phyloP scores from a whole-genome alignment of 192 early-diverging fungal genomes.

The Polychytrium aggregatum region DNA sequence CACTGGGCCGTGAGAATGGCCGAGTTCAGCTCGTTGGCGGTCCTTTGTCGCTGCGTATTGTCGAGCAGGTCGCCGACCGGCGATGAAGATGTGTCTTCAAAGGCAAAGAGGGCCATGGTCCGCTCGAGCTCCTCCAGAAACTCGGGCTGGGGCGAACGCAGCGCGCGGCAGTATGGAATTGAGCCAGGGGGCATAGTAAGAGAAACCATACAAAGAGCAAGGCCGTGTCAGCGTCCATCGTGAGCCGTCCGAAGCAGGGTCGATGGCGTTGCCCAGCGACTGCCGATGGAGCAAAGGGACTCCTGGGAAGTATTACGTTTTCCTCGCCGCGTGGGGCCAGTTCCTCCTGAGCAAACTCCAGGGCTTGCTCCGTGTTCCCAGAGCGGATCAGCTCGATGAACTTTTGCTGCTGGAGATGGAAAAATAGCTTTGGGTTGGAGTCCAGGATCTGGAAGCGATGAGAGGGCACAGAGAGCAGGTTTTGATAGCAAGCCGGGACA shows the following conservation, averaged over 20 bases:
- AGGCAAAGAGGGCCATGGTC: conserved; percentile 95
- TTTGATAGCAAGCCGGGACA: background rate
- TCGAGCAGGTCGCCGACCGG: conserved; percentile 83
- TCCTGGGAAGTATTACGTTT: conserved; percentile 41
- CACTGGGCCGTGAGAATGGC: conserved; percentile 83
- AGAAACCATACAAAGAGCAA: too few species aligned
- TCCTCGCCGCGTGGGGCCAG: conserved; percentile 96
- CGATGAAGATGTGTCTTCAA: conserved; percentile 55
- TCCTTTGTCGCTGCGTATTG: conserved; percentile 79
- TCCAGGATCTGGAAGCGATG: conserved; percentile 67
- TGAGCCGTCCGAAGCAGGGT: too few species aligned
- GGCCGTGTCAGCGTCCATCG: too few species aligned
- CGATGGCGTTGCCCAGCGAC: too few species aligned
- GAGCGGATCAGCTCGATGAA: conserved; percentile 89
- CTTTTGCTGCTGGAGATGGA: conserved; percentile 94
- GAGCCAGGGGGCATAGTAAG: too few species aligned
- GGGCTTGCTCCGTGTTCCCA: conserved; percentile 67
- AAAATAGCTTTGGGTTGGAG: conserved; percentile 84
- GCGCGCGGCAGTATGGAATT: too few species aligned
- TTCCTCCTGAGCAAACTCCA: conserved; percentile 96
- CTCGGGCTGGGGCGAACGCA: conserved; percentile 56
- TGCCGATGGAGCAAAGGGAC: background rate
- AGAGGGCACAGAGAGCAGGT: background rate
- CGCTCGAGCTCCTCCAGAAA: conserved; percentile 88
- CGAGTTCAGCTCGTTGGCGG: conserved; percentile 87